Evolutionary conservation across 73 alveolate species (phyloP).

Genomic region (Paramecium tetraurelia): DNA sequence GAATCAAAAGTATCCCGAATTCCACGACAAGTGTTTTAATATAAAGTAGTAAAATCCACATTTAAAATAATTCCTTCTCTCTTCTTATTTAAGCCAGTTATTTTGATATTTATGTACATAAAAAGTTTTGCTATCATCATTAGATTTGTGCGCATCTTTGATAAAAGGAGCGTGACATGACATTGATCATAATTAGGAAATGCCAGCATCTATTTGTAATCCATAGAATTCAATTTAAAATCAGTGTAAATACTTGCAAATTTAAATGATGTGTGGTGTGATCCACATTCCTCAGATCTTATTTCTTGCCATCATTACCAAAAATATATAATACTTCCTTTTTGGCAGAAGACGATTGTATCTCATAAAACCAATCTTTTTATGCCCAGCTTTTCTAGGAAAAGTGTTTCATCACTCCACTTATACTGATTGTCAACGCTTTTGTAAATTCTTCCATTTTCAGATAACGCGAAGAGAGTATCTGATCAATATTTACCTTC

Average conservation of each 20-base stretch:
- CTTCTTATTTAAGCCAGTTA: no score
- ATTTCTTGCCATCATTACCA: constrained; percentile 15
- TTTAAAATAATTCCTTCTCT: no score
- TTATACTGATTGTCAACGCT: not conserved
- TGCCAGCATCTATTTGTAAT: constrained; percentile 23
- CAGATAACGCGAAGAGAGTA: not conserved
- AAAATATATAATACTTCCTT: not conserved
- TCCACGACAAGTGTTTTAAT: no score
- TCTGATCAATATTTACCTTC: not conserved
- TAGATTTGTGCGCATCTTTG: not conserved
- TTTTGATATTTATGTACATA: no score
- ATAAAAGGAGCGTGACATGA: not conserved
- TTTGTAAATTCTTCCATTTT: not conserved
- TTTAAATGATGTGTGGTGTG: not conserved
- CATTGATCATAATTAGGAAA: not conserved
- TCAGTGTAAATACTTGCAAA: not conserved
- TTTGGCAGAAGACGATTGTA: not conserved
- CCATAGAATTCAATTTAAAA: constrained; percentile 39
- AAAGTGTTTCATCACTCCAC: not conserved
- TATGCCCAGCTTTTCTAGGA: not conserved
- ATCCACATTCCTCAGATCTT: constrained; percentile 42
- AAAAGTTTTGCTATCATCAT: no score
- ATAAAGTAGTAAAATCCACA: no score
- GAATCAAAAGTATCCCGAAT: no score
- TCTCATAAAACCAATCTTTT: not conserved